phyloP scores from a whole-genome alignment of 306 rosid species.

The Quercus aquifolioides region DNA sequence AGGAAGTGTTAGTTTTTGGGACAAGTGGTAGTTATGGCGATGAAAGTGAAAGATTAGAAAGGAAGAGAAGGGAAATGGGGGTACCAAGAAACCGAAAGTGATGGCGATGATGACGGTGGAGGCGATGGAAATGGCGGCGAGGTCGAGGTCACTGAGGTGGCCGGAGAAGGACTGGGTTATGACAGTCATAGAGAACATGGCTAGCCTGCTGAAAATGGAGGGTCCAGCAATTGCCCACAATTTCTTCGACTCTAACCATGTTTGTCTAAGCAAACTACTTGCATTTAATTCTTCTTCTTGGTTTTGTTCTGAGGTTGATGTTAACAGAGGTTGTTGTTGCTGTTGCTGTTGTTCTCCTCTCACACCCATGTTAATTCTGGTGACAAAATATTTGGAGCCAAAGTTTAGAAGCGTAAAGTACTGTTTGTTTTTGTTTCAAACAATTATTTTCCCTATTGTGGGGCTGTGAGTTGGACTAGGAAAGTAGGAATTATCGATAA shows the following conservation, averaged over 20 bases:
- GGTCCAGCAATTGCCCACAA: slow-evolving; percentile 68
- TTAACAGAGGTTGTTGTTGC: slow-evolving; percentile 8
- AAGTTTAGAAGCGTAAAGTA: no score
- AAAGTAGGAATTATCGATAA: no score
- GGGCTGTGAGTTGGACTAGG: neutral
- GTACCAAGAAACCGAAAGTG: slow-evolving; percentile 66
- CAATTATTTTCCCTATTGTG: no score
- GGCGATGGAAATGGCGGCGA: slow-evolving; percentile 63
- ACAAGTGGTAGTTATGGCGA: no score
- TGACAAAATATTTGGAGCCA: no score
- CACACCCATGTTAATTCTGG: neutral
- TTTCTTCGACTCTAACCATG: slow-evolving; percentile 48
- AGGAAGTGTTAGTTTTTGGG: no score
- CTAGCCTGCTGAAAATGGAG: slow-evolving; percentile 69
- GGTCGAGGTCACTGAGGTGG: slow-evolving; percentile 62
- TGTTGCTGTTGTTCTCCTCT: neutral
- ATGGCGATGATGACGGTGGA: slow-evolving; percentile 62
- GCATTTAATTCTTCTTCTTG: neutral
- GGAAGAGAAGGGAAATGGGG: neutral
- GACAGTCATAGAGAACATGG: slow-evolving; percentile 71
- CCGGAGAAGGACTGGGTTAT: slow-evolving; percentile 66
- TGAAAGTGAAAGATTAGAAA: neutral
- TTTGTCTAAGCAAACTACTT: slow-evolving; percentile 21
- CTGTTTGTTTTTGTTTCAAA: no score
- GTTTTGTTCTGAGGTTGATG: slow-evolving; percentile 1